A percentile compares a stretch with the other conserved stretches of the same genome.
Evolutionary conservation across 495 filamentous ascomycete species (phyloP).

Genomic region (Neurospora terricola): DNA sequence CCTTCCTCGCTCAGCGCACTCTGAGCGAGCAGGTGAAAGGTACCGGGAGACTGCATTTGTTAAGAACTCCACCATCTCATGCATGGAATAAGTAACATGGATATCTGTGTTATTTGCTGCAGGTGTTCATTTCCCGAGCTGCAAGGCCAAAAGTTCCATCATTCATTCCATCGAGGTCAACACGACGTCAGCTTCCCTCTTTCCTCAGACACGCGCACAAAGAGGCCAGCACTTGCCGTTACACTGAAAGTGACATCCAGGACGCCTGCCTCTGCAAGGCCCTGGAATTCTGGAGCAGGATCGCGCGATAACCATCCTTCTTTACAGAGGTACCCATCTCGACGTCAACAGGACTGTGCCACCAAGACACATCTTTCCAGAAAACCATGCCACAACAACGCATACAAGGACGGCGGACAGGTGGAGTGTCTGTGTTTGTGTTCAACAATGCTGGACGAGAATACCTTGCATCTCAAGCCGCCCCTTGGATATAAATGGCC

Average conservation of each 20-base stretch:
- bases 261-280: not conserved
- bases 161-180: not conserved
- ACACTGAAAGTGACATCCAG: not conserved
- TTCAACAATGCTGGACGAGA: not conserved
- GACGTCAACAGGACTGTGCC: not conserved
- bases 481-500: not conserved
- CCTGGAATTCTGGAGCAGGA: not conserved
- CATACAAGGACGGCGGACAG: not conserved
- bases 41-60: not conserved
- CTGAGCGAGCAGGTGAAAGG: not conserved
- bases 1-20: not conserved
- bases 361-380: not conserved
- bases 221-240: not conserved
- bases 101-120: not conserved
- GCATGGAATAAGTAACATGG: not conserved
- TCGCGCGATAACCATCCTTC: not conserved
- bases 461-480: not conserved
- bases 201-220: not conserved
- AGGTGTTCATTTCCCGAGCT: not conserved
- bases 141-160: not conserved
- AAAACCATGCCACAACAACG: not conserved
- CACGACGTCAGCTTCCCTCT: not conserved
- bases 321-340: not conserved
- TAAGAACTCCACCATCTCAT: not conserved
- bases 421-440: not conserved